These are phyloP conservation scores for Macrolepiota fuliginosa DNA, from an alignment of 768 basidiomycete genomes.

Conservation along the genomic window DNA sequence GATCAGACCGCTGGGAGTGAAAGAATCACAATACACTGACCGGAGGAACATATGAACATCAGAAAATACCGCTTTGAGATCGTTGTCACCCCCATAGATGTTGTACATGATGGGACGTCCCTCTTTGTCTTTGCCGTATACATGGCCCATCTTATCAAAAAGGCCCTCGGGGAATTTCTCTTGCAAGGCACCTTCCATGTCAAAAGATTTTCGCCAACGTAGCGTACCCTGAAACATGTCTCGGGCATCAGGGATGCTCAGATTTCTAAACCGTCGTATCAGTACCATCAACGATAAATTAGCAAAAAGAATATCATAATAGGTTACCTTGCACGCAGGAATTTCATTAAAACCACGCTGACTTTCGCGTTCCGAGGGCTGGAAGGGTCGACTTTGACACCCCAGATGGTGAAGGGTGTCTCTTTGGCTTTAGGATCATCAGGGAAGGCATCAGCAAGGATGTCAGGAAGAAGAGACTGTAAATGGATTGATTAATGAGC, in stretches of 20 bases:
- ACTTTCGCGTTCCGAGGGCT: conserved; percentile 59
- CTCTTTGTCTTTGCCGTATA: conserved; percentile 69
- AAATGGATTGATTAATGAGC: conserved; percentile 2
- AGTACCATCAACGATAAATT: background rate
- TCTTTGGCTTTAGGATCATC: conserved; percentile 51
- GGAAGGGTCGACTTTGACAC: conserved; percentile 61
- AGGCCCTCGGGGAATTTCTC: conserved; percentile 63
- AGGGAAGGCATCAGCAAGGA: conserved; percentile 58
- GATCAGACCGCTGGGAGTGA: conserved; percentile 8
- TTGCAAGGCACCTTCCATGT: conserved; percentile 55
- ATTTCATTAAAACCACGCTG: conserved; percentile 80
- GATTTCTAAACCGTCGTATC: conserved; percentile 34
- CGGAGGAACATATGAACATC: conserved; percentile 75
- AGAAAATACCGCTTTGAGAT: conserved; percentile 70
- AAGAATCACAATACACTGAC: conserved; percentile 28
- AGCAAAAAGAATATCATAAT: background rate
- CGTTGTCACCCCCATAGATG: conserved; percentile 68
- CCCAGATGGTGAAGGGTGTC: conserved; percentile 64
- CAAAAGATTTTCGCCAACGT: conserved; percentile 68
- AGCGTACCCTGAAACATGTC: conserved; percentile 70
- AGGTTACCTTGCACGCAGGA: conserved; percentile 72
- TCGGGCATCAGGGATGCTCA: conserved; percentile 51
- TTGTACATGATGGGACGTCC: conserved; percentile 78
- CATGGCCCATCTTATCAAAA: conserved; percentile 61
- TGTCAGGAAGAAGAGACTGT: conserved; percentile 45